Evolutionary conservation across 1,284 basidiomycete species (phyloP), one percentile per base, ranked within the genome.

Genomic region (Leccinum subspadiceum): DNA sequence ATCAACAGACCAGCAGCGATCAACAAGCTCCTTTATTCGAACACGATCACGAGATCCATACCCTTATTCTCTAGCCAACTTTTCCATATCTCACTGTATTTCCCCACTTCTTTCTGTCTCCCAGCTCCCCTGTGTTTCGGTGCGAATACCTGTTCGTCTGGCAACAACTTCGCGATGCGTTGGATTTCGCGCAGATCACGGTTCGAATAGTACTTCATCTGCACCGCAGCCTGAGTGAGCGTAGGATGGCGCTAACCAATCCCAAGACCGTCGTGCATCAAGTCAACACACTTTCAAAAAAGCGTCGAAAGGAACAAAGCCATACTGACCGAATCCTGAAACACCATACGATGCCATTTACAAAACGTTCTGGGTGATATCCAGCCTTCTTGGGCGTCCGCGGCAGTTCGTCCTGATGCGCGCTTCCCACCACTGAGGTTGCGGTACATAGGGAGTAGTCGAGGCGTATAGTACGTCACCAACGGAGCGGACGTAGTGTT

Each of bases 301-400:
- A 22, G 8, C 5, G 3, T 24, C 6, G 4, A 48, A 10, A 10
- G 6, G n/a, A 58, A n/a, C 29, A 48, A 35, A 35, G 2, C 0
- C 2, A 2, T 17, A 64, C 77, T 58, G 50, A 79, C 78, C 66
- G 74, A 60, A 17, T 68, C 66, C 37, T 61, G 73, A 54, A 73
- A 78, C 17, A 78, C 76, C 70, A 79, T 75, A 15, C 70, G 65
- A 49, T 79, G 76, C 78, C 77, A 79, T 56, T 79, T 79, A 55
- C 74, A 77, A 62, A 73, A 78, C 10, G 63, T 66, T 48, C 58
- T 68, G 9, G 72, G 65, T 1, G 77, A 66, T 44, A 78, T 60
- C 13, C 61, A 56, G 24, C 65, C 63, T 35, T 35, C 61, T 8
- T 33, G 53, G 0, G 35, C 46, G 4, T 62, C 65, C 29, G 20